Evolutionary conservation across 768 basidiomycete genomes (phyloP).

Genomic region (Lanmaoa pseudosensibilis): DNA sequence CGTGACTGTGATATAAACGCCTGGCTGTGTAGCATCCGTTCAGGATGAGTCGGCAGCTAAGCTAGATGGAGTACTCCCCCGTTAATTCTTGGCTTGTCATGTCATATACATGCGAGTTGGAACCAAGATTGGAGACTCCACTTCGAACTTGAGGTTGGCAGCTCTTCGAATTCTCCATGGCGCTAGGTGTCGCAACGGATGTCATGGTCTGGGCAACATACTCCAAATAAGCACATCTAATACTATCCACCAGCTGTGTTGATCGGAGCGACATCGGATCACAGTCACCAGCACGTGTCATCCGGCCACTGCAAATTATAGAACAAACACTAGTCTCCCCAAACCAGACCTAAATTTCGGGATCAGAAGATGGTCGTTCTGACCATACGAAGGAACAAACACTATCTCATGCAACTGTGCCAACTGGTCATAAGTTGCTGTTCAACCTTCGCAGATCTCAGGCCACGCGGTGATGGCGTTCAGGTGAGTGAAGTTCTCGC

Average conservation of each 20-base stretch:
- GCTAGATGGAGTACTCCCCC: background rate
- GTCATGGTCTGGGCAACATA: background rate
- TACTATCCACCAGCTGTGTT: too few species aligned
- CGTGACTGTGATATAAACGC: slow-evolving; percentile 4
- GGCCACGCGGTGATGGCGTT: background rate
- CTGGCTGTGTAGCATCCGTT: background rate
- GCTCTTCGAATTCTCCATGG: background rate
- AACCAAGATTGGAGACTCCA: background rate
- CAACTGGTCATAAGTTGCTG: slow-evolving; percentile 1
- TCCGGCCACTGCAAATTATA: background rate
- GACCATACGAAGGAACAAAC: too few species aligned
- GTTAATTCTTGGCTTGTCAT: background rate
- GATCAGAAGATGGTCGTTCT: too few species aligned
- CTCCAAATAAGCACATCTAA: too few species aligned
- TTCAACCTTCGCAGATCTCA: slow-evolving; percentile 12
- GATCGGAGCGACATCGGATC: too few species aligned
- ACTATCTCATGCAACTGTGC: background rate
- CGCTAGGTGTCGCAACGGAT: background rate
- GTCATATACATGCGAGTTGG: background rate
- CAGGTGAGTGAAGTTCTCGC: background rate
- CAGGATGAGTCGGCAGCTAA: background rate
- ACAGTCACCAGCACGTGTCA: background rate
- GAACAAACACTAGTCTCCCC: too few species aligned
- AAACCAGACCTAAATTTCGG: too few species aligned
- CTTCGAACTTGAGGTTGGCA: background rate